phyloP scores from a whole-genome alignment of 257 asterid species.

The Datura wrightii region DNA sequence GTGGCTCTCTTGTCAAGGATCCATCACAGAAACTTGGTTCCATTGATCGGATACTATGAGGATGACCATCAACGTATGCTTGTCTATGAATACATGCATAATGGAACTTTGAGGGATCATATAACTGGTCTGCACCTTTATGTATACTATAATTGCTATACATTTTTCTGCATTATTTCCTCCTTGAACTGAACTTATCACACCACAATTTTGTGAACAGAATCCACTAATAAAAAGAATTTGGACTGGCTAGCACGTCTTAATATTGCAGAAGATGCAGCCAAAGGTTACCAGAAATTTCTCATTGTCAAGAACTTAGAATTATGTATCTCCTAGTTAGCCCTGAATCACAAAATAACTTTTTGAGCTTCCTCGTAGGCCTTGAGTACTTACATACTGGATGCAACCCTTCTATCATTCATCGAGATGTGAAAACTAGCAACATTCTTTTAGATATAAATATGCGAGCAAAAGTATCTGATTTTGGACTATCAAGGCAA shows the following conservation, averaged over 20 bases:
- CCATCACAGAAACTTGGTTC: conserved; percentile 97
- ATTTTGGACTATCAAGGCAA: conserved; percentile 97
- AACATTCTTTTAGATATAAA: conserved; percentile 87
- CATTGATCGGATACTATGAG: conserved; percentile 90
- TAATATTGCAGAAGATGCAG: conserved; percentile 91
- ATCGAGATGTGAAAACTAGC: conserved; percentile 93
- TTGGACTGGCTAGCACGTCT: conserved; percentile 92
- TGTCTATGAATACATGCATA: conserved; percentile 96
- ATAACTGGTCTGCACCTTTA: conserved; percentile 55
- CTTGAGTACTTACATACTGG: conserved; percentile 97
- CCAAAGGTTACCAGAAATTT: conserved; percentile 66
- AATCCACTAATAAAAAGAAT: conserved; percentile 59
- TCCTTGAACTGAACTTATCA: conserved; percentile 1
- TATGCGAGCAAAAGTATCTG: conserved; percentile 98
- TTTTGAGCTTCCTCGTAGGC: conserved; percentile 49
- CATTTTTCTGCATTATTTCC: neutral
- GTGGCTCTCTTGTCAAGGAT: conserved; percentile 95
- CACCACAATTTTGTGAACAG: conserved; percentile 45
- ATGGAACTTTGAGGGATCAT: conserved; percentile 94
- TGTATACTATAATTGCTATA: neutral
- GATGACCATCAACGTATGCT: conserved; percentile 92
- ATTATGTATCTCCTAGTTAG: conserved; percentile 4
- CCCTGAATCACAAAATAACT: conserved; percentile 1
- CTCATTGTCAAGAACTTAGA: neutral
- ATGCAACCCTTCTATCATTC: conserved; percentile 96